phyloP scores from a whole-genome alignment of 2,329 filamentous ascomycete species.

The Fusarium udum region DNA sequence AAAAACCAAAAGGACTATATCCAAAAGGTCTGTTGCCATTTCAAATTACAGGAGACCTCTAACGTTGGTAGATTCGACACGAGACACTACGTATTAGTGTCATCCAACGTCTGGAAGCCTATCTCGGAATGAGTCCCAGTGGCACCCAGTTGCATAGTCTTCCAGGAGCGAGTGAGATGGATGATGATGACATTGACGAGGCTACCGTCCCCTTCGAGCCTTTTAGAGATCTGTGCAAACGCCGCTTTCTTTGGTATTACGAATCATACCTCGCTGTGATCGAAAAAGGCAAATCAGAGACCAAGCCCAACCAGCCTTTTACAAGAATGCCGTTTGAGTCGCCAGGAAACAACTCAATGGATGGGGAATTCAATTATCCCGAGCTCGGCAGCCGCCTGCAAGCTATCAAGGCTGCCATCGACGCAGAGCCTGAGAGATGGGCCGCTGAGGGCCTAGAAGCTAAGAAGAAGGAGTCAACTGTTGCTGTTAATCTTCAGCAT shows the following conservation, averaged over 20 bases:
- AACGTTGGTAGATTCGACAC: slow-evolving; percentile 76
- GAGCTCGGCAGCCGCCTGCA: slow-evolving; percentile 75
- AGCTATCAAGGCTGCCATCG: slow-evolving; percentile 74
- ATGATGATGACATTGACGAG: slow-evolving; percentile 65
- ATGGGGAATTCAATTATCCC: slow-evolving; percentile 83
- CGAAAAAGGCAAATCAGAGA: slow-evolving; percentile 69
- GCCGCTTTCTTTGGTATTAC: slow-evolving; percentile 95
- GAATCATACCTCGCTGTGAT: slow-evolving; percentile 83
- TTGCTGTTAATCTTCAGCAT: slow-evolving; percentile 82
- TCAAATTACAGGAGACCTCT: slow-evolving; percentile 7
- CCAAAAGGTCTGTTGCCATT: slow-evolving; percentile 69
- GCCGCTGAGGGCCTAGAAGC: slow-evolving; percentile 71
- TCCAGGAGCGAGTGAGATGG: slow-evolving; percentile 49
- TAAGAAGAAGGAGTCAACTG: slow-evolving; percentile 73
- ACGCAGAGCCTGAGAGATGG: slow-evolving; percentile 79
- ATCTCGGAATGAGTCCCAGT: slow-evolving; percentile 71
- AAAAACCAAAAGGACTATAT: slow-evolving; percentile 79
- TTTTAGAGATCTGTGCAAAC: slow-evolving; percentile 90
- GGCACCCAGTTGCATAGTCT: slow-evolving; percentile 50
- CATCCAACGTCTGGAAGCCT: slow-evolving; percentile 83
- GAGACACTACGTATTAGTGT: slow-evolving; percentile 89
- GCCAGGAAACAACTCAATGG: slow-evolving; percentile 78
- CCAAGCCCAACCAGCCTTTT: slow-evolving; percentile 72
- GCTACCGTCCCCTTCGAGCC: slow-evolving; percentile 74
- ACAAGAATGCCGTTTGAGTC: slow-evolving; percentile 87